Evolutionary conservation across 1,139 yeast genomes (phyloP), one percentile per base, ranked within the genome.

Genomic region (Arxiozyma slooffiae): DNA sequence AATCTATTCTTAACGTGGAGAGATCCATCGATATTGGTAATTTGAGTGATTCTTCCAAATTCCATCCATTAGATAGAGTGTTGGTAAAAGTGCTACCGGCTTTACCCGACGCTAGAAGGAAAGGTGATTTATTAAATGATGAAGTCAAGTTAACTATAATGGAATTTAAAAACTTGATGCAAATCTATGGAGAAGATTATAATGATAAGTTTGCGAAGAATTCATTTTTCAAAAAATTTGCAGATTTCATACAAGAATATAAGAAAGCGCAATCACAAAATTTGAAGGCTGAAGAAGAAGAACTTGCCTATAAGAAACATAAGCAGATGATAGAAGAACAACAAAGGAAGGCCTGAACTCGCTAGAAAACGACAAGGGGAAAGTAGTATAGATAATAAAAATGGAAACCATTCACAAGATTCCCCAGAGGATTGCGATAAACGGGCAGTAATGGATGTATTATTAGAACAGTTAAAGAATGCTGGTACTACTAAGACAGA

Each of bases 111-210:
- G 89, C 92, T 1, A 77, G 81, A 61, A 75, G 81, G 53, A 83
- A 81, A 67, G 77, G 81, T 41, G 86, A 81, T 38, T 69, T 84
- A 48, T 66, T 85, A 48, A 65, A 72, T 45, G 90, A 83, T 60
- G 87, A 83, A 62, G 75, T 82, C 0, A 74, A 74, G 48, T 73
- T 78, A 53, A 81, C 88, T 0, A 72, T 83, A 61, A 75, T 79
- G 56, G 87, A 82, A 59, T 84, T 85, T 64, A 86, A 82, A 53
- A 74, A 77, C 48, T 67, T 84, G 57, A 82, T 85, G 90, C 76
- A 78, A 59, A 79, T 75, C 58, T 85, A 84, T 62, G 92, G 92
- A 30, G 95, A 85, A 68, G 92, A 84, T 66, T 79, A 86, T 1
- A 70, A 72, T 26, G 94, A 85, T 66, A 68, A 75, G 23, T 84